phyloP scores from a whole-genome alignment of 2,329 filamentous ascomycete species.

The Cercospora sp. region DNA sequence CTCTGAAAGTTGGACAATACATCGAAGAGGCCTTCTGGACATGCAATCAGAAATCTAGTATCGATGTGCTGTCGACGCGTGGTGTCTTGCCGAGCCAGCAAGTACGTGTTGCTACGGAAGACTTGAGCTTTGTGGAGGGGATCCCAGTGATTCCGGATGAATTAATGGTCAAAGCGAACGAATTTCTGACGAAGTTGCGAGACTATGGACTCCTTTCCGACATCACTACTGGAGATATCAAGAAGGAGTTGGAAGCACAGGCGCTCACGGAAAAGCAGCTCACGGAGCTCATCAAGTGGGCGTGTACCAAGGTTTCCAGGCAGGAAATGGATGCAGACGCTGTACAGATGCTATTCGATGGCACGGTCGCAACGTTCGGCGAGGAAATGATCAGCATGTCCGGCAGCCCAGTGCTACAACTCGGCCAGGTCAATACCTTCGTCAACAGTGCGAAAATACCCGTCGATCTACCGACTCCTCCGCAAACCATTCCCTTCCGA shows the following conservation, averaged over 20 bases:
- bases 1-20: conserved; percentile 74
- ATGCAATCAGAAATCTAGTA: conserved; percentile 75
- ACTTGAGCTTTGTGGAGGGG: conserved; percentile 76
- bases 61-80: conserved; percentile 84
- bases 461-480: conserved; percentile 75
- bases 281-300: conserved; percentile 81
- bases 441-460: conserved; percentile 77
- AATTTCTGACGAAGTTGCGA: conserved; percentile 76
- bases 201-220: conserved; percentile 85
- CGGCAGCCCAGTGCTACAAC: conserved; percentile 70
- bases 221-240: conserved; percentile 84
- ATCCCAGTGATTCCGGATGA: conserved; percentile 83
- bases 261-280: conserved; percentile 78
- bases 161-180: conserved; percentile 64
- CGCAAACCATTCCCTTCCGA: conserved; percentile 79
- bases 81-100: conserved; percentile 82
- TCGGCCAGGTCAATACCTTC: conserved; percentile 74
- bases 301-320: conserved; percentile 67
- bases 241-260: conserved; percentile 75
- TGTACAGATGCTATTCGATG: conserved; percentile 70
- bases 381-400: conserved; percentile 54
- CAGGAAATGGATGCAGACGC: conserved; percentile 70
- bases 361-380: conserved; percentile 69
- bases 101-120: conserved; percentile 73
- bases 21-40: conserved; percentile 98